A percentile compares a stretch with the other conserved stretches of the same genome.
Evolutionary conservation across 2,329 filamentous ascomycete species (phyloP).

Genomic region (Epichloe uncinata): DNA sequence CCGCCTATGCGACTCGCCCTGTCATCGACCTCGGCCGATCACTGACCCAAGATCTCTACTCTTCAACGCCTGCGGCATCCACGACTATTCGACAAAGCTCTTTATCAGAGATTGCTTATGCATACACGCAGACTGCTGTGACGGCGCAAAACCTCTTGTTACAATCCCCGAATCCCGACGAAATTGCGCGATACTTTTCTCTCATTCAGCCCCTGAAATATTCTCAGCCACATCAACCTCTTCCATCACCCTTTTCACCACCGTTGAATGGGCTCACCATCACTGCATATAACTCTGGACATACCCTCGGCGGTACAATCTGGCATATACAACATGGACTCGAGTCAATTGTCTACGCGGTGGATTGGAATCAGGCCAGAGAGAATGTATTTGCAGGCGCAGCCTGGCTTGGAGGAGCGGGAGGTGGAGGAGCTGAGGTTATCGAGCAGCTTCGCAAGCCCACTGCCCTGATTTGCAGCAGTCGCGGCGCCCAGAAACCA

Average conservation of each 20-base stretch:
- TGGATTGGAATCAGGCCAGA: slow-evolving; percentile 96
- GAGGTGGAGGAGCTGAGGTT: slow-evolving; percentile 71
- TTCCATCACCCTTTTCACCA: slow-evolving; percentile 75
- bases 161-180: slow-evolving; percentile 65
- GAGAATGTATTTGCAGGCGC: slow-evolving; percentile 92
- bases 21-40: slow-evolving; percentile 89
- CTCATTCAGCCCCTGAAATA: slow-evolving; percentile 89
- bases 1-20: slow-evolving; percentile 85
- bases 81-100: slow-evolving; percentile 65
- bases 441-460: slow-evolving; percentile 89
- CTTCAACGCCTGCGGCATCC: slow-evolving; percentile 75
- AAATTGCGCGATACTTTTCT: slow-evolving; percentile 86
- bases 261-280: slow-evolving; percentile 84
- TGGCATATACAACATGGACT: slow-evolving; percentile 97
- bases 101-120: slow-evolving; percentile 50
- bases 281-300: slow-evolving; percentile 92
- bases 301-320: slow-evolving; percentile 91
- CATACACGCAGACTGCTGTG: slow-evolving; percentile 37
- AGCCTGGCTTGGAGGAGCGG: slow-evolving; percentile 78
- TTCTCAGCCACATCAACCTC: slow-evolving; percentile 86
- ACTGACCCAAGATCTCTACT: slow-evolving; percentile 81
- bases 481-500: slow-evolving; percentile 60
- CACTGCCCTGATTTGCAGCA: slow-evolving; percentile 87
- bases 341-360: slow-evolving; percentile 93
- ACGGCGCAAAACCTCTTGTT: slow-evolving; percentile 42